These are phyloP conservation scores for Eucalyptus polybractea DNA, from an alignment of 345 rosid genomes.

Conservation along the genomic window DNA sequence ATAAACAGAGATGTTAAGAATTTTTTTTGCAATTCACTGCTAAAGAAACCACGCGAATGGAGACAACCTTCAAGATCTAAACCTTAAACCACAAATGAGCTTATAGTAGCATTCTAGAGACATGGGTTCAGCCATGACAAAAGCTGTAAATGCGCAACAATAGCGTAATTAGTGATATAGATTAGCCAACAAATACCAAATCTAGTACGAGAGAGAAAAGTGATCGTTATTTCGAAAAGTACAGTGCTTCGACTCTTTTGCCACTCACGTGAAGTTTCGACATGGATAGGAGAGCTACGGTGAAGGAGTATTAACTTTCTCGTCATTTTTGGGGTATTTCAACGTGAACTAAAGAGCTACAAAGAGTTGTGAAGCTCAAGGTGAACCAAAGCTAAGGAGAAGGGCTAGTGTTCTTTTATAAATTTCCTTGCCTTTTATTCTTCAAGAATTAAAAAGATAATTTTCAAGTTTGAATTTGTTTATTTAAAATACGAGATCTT, in stretches of 20 bases:
- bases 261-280: background rate
- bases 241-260: background rate
- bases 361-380: background rate
- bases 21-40: fast-evolving
- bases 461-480: background rate
- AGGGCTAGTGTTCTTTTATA: background rate
- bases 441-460: background rate
- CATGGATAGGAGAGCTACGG: fast-evolving
- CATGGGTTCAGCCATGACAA: background rate
- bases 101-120: background rate
- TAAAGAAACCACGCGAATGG: background rate
- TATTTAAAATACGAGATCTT: background rate
- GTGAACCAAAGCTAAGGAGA: background rate
- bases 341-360: background rate
- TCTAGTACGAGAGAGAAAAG: background rate
- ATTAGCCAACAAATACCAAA: background rate
- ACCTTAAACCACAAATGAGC: background rate
- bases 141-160: too few relatives aligned
- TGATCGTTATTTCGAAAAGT: fast-evolving
- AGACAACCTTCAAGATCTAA: background rate
- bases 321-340: background rate
- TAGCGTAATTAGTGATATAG: background rate
- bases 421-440: background rate
- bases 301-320: too few relatives aligned
- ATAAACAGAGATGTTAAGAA: background rate